Evolutionary conservation across 768 basidiomycete species (phyloP), one percentile per base, ranked within the genome.

Genomic region (Mycena sanguinolenta): DNA sequence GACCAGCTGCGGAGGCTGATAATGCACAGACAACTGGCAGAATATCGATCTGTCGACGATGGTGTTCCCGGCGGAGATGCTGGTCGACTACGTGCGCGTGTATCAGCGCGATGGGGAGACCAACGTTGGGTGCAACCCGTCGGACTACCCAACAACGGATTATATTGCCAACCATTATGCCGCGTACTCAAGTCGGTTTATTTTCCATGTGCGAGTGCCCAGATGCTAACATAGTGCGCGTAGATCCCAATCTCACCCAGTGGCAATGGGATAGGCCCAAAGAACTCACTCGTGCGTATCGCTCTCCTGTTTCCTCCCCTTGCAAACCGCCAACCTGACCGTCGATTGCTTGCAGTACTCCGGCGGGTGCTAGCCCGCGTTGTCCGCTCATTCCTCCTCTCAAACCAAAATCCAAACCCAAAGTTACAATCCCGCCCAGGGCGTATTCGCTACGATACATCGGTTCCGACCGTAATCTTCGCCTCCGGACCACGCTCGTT

Each of bases 21-120:
- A 8, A n/a, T 52, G 49, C 21, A 27, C 42, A 70, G 65, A 63
- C 12, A 71, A 69, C 61, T 95, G 94, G 89, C 93, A 94, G 70
- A 79, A 80, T 4, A 84, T 85, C 69, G 86, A 91, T 63, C 66
- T 85, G 49, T 63, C 82, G 27, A 85, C 90, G 50, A 84, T 94
- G 84, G 78, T 79, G 27, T 94, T 93, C 85, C 93, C 93, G 0
- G 87, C 89, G 0, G 88, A 90, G 73, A 85, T 94, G 83, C 82
- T 86, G 46, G 80, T 95, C 42, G 93, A 96, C 78, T 95, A 95
- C 77, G 90, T 95, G 46, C 86, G 94, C 28, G 91, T 96, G 23
- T 96, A 95, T 78, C 94, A 95, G 79, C 80, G 89, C 58, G 83
- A 86, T 71, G 88, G 86, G 4, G 69, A 80, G 60, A 80, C 73